These are phyloP conservation scores for Plenodomus biglobosus DNA, from an alignment of 2,329 filamentous ascomycete species.

Conservation along the genomic window DNA sequence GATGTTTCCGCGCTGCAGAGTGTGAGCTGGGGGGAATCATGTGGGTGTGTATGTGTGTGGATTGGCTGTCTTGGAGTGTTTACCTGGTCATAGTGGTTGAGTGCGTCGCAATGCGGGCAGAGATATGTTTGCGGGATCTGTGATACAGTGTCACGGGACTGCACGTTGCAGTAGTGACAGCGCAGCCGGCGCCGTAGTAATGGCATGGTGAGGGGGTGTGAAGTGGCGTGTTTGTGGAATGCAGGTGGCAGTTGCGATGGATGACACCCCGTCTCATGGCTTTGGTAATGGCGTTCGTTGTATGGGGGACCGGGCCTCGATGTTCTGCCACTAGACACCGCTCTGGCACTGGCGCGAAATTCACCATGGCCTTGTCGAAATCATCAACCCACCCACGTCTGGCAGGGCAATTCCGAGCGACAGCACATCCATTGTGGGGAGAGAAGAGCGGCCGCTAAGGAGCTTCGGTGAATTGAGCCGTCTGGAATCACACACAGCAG, in stretches of 20 bases:
- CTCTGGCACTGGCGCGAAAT: constrained; percentile 18
- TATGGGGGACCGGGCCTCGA: constrained; percentile 3
- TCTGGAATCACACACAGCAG: not conserved
- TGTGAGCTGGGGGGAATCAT: constrained; percentile 21
- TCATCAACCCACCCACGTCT: constrained; percentile 9
- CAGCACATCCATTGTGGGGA: not conserved
- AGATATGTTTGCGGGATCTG: constrained; percentile 28
- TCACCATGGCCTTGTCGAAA: constrained; percentile 10
- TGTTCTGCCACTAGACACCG: constrained; percentile 21
- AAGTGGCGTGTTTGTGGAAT: constrained; percentile 1
- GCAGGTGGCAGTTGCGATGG: constrained; percentile 6
- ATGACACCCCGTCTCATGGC: too few relatives aligned
- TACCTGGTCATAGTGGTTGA: constrained; percentile 88
- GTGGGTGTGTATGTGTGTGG: not conserved
- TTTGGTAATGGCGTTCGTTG: too few relatives aligned
- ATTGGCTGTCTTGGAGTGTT: constrained; percentile 5
- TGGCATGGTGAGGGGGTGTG: constrained; percentile 25
- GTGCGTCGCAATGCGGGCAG: constrained; percentile 71
- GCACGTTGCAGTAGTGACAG: constrained; percentile 40
- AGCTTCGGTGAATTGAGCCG: not conserved
- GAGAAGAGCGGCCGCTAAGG: not conserved
- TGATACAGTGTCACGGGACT: constrained; percentile 23
- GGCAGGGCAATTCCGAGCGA: not conserved
- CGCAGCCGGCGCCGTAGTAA: constrained; percentile 39
- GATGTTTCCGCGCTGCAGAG: constrained; percentile 77